A percentile compares a stretch with the other conserved stretches of the same genome.
phyloP scores from a whole-genome alignment of 169 alveolate species.

The Besnoitia besnoiti region DNA sequence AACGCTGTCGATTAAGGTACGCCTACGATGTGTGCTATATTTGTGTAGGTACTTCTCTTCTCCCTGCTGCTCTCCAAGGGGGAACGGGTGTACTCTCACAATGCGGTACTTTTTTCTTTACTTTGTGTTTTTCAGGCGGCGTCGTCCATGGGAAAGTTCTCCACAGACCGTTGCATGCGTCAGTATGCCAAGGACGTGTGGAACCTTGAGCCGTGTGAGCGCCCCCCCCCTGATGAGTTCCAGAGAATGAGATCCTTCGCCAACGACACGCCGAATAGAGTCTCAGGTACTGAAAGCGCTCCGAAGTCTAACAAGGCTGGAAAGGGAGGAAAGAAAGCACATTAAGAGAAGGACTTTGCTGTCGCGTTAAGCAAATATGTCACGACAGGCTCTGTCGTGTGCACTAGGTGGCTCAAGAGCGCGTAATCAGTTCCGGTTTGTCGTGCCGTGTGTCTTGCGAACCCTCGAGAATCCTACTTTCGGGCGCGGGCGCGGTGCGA shows the following conservation, averaged over 20 bases:
- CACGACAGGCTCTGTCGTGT: too few species aligned
- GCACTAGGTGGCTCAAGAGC: too few species aligned
- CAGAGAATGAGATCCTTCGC: conserved; percentile 54
- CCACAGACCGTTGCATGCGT: conserved; percentile 90
- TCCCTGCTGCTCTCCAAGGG: too few species aligned
- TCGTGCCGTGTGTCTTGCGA: too few species aligned
- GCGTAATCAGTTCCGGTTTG: too few species aligned
- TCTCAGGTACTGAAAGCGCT: conserved; percentile 18
- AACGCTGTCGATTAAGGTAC: conserved; percentile 79
- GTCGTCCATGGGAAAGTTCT: conserved; percentile 88
- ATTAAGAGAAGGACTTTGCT: too few species aligned
- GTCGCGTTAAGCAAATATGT: too few species aligned
- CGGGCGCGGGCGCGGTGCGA: too few species aligned
- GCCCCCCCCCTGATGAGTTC: conserved; percentile 56
- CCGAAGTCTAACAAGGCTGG: not conserved
- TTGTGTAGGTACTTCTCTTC: not conserved
- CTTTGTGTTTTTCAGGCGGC: conserved; percentile 75
- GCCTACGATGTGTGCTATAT: not conserved
- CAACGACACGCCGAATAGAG: conserved; percentile 36
- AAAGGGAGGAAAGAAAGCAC: not conserved
- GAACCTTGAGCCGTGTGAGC: conserved; percentile 45
- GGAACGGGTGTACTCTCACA: too few species aligned
- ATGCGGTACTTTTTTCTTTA: too few species aligned
- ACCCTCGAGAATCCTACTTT: too few species aligned
- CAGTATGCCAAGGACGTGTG: conserved; percentile 88